Conservation (phyloP, 352 stramenopile species). For the Aphanomyces euteiches region DNA sequence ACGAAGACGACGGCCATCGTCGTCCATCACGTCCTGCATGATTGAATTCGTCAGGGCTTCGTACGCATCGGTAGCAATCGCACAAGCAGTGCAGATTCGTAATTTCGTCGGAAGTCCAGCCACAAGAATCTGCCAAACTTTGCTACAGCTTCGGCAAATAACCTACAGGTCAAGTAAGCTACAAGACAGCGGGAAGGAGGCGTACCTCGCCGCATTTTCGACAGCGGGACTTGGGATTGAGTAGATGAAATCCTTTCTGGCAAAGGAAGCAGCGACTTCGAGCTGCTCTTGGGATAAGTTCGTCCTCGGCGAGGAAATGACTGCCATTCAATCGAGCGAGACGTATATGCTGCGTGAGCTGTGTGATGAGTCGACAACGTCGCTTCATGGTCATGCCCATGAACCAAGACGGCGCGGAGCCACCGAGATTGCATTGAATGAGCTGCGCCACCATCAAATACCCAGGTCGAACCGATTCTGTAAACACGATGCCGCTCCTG, state of each 20-base stretch:
- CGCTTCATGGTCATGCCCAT: slow-evolving; percentile 55
- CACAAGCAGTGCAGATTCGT: not conserved
- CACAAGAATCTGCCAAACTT: slow-evolving; percentile 36
- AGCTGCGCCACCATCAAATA: slow-evolving; percentile 62
- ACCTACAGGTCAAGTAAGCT: not conserved
- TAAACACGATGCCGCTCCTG: slow-evolving; percentile 66
- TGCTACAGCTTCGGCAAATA: not conserved
- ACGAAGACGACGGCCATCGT: too few species aligned
- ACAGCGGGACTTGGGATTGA: slow-evolving; percentile 56
- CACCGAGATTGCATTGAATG: slow-evolving; percentile 61
- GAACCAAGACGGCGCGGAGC: slow-evolving; percentile 44
- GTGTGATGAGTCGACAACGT: slow-evolving; percentile 43
- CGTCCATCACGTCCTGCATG: too few species aligned
- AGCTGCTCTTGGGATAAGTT: slow-evolving; percentile 56
- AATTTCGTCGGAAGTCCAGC: not conserved
- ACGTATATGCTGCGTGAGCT: slow-evolving; percentile 49
- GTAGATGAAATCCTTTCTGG: slow-evolving; percentile 48
- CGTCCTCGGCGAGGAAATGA: slow-evolving; percentile 56
- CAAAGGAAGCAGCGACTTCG: slow-evolving; percentile 61
- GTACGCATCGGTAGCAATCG: not conserved
- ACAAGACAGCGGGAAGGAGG: not conserved
- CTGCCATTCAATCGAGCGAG: slow-evolving; percentile 46
- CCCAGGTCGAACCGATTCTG: slow-evolving; percentile 53
- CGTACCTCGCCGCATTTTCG: slow-evolving; percentile 65
- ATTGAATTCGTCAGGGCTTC: too few species aligned